A percentile compares a stretch with the other conserved stretches of the same genome.
Evolutionary conservation across 2,329 filamentous ascomycete species (phyloP).

Genomic region (Pestalotiopsis sp.): DNA sequence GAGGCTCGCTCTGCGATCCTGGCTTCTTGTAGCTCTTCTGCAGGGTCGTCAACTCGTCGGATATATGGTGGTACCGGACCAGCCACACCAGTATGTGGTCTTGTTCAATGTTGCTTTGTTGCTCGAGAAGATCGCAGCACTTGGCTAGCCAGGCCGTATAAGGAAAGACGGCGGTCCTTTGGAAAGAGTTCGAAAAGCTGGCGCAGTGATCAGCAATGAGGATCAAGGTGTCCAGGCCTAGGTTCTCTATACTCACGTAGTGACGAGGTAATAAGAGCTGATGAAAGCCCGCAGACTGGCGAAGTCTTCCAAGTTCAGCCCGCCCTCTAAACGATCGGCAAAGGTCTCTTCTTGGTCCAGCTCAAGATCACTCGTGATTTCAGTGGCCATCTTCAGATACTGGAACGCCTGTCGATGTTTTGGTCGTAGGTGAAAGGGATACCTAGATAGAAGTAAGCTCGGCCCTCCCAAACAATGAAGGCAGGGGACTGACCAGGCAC

Average conservation of each 20-base stretch:
- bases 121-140: conserved; percentile 48
- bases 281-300: conserved; percentile 49
- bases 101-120: conserved; percentile 35
- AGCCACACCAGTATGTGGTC: conserved; percentile 49
- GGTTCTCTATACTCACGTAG: conserved; percentile 37
- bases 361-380: conserved; percentile 52
- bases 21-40: conserved; percentile 26
- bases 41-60: conserved; percentile 39
- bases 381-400: conserved; percentile 54
- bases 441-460: conserved; percentile 39
- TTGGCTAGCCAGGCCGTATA: conserved; percentile 46
- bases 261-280: conserved; percentile 44
- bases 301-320: conserved; percentile 31
- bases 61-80: conserved; percentile 42
- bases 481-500: conserved; percentile 49
- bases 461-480: neutral
- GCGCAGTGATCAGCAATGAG: neutral
- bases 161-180: conserved; percentile 30
- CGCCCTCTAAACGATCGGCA: neutral
- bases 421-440: conserved; percentile 56
- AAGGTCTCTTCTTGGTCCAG: conserved; percentile 42
- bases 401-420: conserved; percentile 52
- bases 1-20: conserved; percentile 37
- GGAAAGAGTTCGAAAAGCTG: conserved; percentile 44
- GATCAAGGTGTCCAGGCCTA: neutral